Percentiles rank a stretch among this genome's conserved stretches.
Evolutionary conservation across 768 basidiomycete species (phyloP).

Genomic region (Leccinellum luteum): DNA sequence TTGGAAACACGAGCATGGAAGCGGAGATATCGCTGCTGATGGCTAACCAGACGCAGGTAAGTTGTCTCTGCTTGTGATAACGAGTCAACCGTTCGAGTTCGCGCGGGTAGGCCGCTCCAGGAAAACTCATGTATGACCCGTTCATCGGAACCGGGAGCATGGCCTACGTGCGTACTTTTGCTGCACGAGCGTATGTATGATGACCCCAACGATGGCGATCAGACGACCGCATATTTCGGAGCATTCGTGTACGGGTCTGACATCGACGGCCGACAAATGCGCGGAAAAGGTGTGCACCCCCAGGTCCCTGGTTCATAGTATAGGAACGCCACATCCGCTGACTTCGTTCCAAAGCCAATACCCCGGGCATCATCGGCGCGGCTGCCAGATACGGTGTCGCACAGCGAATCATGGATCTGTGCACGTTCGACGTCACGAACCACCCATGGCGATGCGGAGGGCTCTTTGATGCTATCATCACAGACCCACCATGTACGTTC

Average conservation of each 20-base stretch:
- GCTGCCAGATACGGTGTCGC: conserved; percentile 82
- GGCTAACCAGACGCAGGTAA: conserved; percentile 91
- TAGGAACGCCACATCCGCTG: neutral
- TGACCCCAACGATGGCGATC: neutral
- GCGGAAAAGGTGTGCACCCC: conserved; percentile 71
- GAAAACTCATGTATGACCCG: conserved; percentile 91
- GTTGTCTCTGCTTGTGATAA: conserved; percentile 8
- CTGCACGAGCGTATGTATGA: neutral
- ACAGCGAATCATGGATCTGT: conserved; percentile 73
- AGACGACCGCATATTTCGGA: conserved; percentile 89
- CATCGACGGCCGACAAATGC: conserved; percentile 96
- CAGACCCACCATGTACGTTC: conserved; percentile 87
- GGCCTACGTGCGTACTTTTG: conserved; percentile 60
- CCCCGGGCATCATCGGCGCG: conserved; percentile 74
- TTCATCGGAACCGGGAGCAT: conserved; percentile 93
- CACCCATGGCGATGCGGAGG: conserved; percentile 88
- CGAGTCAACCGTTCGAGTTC: neutral
- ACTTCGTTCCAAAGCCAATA: conserved; percentile 28
- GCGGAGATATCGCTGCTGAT: conserved; percentile 92
- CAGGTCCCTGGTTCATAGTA: neutral
- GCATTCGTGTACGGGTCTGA: conserved; percentile 87
- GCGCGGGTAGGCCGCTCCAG: conserved; percentile 66
- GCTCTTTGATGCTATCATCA: conserved; percentile 91
- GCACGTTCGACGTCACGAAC: conserved; percentile 90
- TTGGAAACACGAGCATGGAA: conserved; percentile 98